phyloP scores from a whole-genome alignment of 306 rosid species.

The barrel medic (Medicago truncatula) region DNA sequence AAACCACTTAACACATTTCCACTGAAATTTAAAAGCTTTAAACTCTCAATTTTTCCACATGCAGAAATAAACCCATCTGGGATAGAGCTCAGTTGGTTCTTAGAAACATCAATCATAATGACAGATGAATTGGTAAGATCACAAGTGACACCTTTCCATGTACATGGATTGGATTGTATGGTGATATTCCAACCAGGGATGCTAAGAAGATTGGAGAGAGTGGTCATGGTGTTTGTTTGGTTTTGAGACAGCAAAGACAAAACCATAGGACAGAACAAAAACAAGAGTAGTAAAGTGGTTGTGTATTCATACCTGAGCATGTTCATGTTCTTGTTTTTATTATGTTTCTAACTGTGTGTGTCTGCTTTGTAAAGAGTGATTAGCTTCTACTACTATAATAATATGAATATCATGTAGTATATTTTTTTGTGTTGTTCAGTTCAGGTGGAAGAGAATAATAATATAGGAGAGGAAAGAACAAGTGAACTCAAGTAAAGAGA shows the following conservation, averaged over 20 bases:
- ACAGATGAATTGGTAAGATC: conserved; percentile 44
- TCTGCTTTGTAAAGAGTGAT: conserved; percentile 19
- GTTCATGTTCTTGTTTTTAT: conserved; percentile 8
- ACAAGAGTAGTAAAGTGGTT: conserved; percentile 37
- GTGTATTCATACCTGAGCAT: conserved; percentile 54
- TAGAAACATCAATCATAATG: conserved; percentile 58
- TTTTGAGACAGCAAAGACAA: conserved; percentile 54
- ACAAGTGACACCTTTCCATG: conserved; percentile 72
- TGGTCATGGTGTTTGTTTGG: conserved; percentile 57
- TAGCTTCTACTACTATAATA: neutral
- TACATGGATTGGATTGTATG: conserved; percentile 59
- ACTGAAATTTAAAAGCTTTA: conserved; percentile 65
- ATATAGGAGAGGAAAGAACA: neutral
- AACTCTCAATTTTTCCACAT: conserved; percentile 59
- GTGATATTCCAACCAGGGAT: conserved; percentile 40
- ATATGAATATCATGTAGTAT: neutral
- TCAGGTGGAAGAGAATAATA: conserved; percentile 37
- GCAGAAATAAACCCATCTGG: conserved; percentile 54
- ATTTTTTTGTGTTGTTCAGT: conserved; percentile 15
- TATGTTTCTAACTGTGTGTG: neutral
- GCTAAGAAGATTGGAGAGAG: conserved; percentile 39
- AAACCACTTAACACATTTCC: conserved; percentile 42
- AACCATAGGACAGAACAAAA: conserved; percentile 52
- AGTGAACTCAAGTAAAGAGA: neutral
- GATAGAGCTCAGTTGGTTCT: conserved; percentile 46